Evolutionary conservation across 1,284 basidiomycete species (phyloP).

Genomic region (Marasmius sp.): DNA sequence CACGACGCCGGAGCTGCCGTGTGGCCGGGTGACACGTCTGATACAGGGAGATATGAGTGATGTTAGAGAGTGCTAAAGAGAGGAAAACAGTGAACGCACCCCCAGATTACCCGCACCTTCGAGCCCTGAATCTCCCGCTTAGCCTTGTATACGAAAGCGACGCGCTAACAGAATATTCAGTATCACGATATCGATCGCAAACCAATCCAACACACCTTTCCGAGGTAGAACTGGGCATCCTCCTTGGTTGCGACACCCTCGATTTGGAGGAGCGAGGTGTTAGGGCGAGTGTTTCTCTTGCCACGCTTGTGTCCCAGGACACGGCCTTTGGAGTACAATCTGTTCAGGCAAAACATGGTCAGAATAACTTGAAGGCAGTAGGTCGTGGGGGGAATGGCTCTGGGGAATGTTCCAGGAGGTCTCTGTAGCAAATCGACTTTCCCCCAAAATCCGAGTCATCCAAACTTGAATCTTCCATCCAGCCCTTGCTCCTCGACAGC

Average conservation of each 20-base stretch:
- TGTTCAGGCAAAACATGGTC: slow-evolving; percentile 29
- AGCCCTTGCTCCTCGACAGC: slow-evolving; percentile 26
- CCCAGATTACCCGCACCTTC: slow-evolving; percentile 97
- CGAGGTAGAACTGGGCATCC: slow-evolving; percentile 97
- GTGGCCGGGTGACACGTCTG: slow-evolving; percentile 88
- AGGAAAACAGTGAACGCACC: slow-evolving; percentile 42
- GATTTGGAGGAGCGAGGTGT: slow-evolving; percentile 95
- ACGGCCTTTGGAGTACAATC: slow-evolving; percentile 97
- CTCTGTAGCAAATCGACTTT: slow-evolving; percentile 13
- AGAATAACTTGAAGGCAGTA: slow-evolving; percentile 8
- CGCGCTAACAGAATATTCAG: slow-evolving; percentile 56
- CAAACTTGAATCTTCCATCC: slow-evolving; percentile 31
- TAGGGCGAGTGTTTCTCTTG: slow-evolving; percentile 94
- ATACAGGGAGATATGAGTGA: neutral
- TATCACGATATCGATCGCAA: slow-evolving; percentile 3
- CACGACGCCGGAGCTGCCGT: slow-evolving; percentile 95
- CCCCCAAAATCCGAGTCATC: slow-evolving; percentile 31
- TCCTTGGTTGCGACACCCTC: slow-evolving; percentile 94
- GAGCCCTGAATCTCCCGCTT: slow-evolving; percentile 91
- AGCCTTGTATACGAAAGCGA: slow-evolving; percentile 97
- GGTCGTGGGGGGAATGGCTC: neutral
- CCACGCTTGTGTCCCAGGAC: slow-evolving; percentile 98
- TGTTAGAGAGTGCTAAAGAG: neutral
- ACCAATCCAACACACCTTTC: slow-evolving; percentile 72
- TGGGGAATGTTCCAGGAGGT: neutral